Conservation (phyloP, 306 rosid genomes). For the Pterocarpus macrocarpus region DNA sequence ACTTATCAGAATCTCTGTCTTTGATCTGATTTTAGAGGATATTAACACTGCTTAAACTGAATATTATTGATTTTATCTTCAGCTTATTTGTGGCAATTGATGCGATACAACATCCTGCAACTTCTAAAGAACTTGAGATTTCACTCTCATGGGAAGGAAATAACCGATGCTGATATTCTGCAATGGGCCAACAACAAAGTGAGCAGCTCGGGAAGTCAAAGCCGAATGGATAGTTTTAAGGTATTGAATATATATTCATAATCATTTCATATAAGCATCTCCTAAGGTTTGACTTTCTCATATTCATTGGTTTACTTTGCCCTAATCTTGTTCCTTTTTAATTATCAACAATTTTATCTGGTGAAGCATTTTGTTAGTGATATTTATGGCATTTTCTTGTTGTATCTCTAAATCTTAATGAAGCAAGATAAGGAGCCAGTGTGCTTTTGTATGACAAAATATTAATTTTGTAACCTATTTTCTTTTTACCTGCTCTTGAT, state of each 20-base stretch:
- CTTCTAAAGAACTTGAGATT: constrained; percentile 91
- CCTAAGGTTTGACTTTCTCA: neutral
- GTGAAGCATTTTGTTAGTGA: neutral
- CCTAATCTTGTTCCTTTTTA: neutral
- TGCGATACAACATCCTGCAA: constrained; percentile 91
- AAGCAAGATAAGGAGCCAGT: neutral
- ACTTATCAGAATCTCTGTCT: neutral
- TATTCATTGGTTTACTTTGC: constrained; percentile 8
- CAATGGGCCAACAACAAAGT: constrained; percentile 96
- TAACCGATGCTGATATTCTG: constrained; percentile 86
- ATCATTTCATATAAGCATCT: constrained; percentile 8
- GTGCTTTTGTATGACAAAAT: too few relatives aligned
- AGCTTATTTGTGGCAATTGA: constrained; percentile 99
- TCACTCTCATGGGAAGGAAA: constrained; percentile 93
- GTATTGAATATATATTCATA: constrained; percentile 48
- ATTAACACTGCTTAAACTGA: constrained; percentile 17
- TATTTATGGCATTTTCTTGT: neutral
- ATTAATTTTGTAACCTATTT: too few relatives aligned
- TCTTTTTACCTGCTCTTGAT: neutral
- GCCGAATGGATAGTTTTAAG: constrained; percentile 85
- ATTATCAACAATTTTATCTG: neutral
- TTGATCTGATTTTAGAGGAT: neutral
- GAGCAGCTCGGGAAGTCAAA: constrained; percentile 73
- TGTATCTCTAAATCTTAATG: neutral
- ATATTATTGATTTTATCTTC: constrained; percentile 42